Evolutionary conservation across 768 basidiomycete species (phyloP).

Genomic region (Mycena epipterygia): DNA sequence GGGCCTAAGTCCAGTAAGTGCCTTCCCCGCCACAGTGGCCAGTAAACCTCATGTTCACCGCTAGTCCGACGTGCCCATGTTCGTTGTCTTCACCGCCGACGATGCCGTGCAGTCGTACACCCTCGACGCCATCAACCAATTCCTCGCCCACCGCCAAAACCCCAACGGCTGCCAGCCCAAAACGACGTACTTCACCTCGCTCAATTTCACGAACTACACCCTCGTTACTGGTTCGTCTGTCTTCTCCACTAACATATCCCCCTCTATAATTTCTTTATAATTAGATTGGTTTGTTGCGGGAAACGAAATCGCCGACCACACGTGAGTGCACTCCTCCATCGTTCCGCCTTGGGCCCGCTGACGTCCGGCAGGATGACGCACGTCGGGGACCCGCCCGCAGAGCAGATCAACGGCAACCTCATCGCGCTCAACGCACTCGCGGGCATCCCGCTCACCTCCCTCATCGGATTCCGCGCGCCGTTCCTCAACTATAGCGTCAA

Average conservation of each 20-base stretch:
- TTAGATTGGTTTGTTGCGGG: conserved; percentile 53
- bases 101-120: conserved; percentile 83
- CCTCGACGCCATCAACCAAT: conserved; percentile 79
- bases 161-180: conserved; percentile 81
- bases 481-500: conserved; percentile 76
- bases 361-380: conserved; percentile 88
- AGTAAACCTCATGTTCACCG: neutral
- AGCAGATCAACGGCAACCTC: conserved; percentile 84
- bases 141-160: conserved; percentile 80
- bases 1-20: conserved; percentile 59
- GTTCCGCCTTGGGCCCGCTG: conserved; percentile 47
- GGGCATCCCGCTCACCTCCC: conserved; percentile 75
- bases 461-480: conserved; percentile 84
- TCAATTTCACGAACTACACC: conserved; percentile 83
- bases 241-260: neutral
- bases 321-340: conserved; percentile 57
- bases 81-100: conserved; percentile 66
- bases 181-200: conserved; percentile 83
- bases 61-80: conserved; percentile 57
- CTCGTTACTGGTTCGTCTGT: conserved; percentile 68
- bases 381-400: conserved; percentile 69
- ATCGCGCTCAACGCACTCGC: conserved; percentile 84
- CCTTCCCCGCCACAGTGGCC: neutral
- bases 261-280: neutral
- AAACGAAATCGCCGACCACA: conserved; percentile 88